A percentile compares a stretch with the other conserved stretches of the same genome.
Conservation (phyloP, 2,329 filamentous ascomycete species). For the Mycosphaerelloides madeirae region DNA sequence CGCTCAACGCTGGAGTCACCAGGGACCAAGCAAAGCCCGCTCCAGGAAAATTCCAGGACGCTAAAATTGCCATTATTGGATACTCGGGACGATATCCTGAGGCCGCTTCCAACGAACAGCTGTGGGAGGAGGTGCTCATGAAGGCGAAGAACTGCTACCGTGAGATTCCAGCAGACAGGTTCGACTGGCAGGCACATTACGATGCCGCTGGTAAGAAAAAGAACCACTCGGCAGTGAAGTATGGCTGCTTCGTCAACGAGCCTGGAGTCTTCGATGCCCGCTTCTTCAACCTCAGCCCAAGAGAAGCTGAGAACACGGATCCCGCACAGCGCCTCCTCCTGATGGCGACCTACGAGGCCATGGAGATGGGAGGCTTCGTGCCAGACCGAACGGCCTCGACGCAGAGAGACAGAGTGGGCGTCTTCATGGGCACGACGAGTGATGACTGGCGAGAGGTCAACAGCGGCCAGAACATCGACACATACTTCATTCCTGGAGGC, state of each 20-base stretch:
- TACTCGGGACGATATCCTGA: conserved; percentile 1
- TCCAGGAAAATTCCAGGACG: not conserved
- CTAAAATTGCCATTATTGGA: conserved; percentile 5
- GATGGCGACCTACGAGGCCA: conserved; percentile 16
- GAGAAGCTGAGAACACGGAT: conserved; percentile 19
- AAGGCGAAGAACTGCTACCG: conserved; percentile 7
- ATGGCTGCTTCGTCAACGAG: conserved; percentile 37
- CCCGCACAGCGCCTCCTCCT: conserved; percentile 11
- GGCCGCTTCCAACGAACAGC: conserved; percentile 2
- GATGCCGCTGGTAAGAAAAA: conserved; percentile 11
- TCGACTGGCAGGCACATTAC: conserved; percentile 12
- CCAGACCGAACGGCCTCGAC: conserved; percentile 29
- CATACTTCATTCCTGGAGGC: conserved; percentile 24
- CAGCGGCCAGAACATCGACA: conserved; percentile 23
- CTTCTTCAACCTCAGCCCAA: conserved; percentile 39
- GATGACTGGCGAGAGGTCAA: conserved; percentile 34
- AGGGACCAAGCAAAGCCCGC: not conserved
- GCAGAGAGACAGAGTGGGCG: conserved; percentile 27
- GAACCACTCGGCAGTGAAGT: conserved; percentile 26
- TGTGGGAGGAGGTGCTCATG: conserved; percentile 14
- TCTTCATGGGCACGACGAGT: conserved; percentile 32
- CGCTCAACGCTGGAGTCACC: not conserved
- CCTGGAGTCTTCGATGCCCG: conserved; percentile 37
- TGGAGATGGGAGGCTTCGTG: conserved; percentile 16
- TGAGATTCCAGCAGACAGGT: conserved; percentile 12